Conservation (phyloP, 768 basidiomycete genomes). For the Boletus edulis region DNA sequence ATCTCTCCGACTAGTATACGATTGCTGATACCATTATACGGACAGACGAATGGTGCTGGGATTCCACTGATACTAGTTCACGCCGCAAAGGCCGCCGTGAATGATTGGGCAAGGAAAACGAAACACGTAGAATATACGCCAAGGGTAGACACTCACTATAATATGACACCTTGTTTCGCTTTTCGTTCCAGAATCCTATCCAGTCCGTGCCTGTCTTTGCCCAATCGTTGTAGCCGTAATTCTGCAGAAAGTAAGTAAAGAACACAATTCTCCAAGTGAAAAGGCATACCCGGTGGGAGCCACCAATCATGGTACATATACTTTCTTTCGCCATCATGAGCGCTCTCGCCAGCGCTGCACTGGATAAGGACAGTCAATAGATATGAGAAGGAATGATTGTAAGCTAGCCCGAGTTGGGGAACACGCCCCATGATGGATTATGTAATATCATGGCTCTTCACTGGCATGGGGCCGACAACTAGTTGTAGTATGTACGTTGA, state of each 20-base stretch:
- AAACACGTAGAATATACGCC: background rate
- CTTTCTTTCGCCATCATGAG: constrained; percentile 83
- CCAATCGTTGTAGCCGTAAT: constrained; percentile 80
- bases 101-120: too few species aligned
- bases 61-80: too few species aligned
- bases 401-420: constrained; percentile 73
- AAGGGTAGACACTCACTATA: constrained; percentile 61
- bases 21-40: too few species aligned
- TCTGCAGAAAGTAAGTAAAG: constrained; percentile 41
- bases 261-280: background rate
- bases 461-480: too few species aligned
- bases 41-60: too few species aligned
- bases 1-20: too few species aligned
- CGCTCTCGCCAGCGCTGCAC: constrained; percentile 83
- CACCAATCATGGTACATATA: constrained; percentile 98
- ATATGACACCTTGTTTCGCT: constrained; percentile 92
- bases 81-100: too few species aligned
- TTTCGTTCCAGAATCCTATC: constrained; percentile 86
- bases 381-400: background rate
- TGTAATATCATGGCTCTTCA: too few species aligned
- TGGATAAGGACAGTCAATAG: constrained; percentile 3
- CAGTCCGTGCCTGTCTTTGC: constrained; percentile 80
- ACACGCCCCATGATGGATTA: too few species aligned
- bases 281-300: constrained; percentile 73
- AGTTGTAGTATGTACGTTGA: too few species aligned